A percentile compares a stretch with the other conserved stretches of the same genome.
phyloP scores from a whole-genome alignment of 345 rosid species.

The Camelina sativa region DNA sequence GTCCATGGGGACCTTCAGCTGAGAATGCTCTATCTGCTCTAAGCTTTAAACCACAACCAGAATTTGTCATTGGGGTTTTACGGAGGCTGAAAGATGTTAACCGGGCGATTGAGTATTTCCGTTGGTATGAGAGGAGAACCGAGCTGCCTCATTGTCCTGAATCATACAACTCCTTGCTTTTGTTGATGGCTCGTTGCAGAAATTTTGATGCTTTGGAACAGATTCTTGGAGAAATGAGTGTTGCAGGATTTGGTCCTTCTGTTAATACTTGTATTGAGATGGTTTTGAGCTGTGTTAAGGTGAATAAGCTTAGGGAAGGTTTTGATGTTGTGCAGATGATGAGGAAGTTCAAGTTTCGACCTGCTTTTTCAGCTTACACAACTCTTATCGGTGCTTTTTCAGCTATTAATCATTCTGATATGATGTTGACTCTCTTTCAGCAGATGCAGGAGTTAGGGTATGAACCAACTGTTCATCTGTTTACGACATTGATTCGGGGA shows the following conservation, averaged over 20 bases:
- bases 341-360: constrained; percentile 91
- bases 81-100: constrained; percentile 67
- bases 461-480: constrained; percentile 76
- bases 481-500: constrained; percentile 84
- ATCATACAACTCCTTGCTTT: constrained; percentile 80
- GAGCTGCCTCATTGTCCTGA: constrained; percentile 67
- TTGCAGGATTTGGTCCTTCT: constrained; percentile 82
- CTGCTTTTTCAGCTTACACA: constrained; percentile 90
- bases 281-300: constrained; percentile 64
- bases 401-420: constrained; percentile 57
- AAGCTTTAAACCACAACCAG: constrained; percentile 58
- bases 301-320: constrained; percentile 68
- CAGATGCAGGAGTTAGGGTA: constrained; percentile 98
- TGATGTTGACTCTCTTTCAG: constrained; percentile 77
- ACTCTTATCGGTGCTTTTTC: constrained; percentile 92
- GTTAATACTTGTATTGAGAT: constrained; percentile 60
- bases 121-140: constrained; percentile 75
- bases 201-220: constrained; percentile 66
- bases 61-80: constrained; percentile 68
- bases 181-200: constrained; percentile 66
- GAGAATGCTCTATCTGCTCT: constrained; percentile 63
- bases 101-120: constrained; percentile 63
- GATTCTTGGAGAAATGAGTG: constrained; percentile 84
- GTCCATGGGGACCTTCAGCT: constrained; percentile 72
- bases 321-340: constrained; percentile 74